Base-by-base conservation (phyloP, 495 filamentous ascomycete genomes). In the Astrothelium subdiscretum region DNA sequence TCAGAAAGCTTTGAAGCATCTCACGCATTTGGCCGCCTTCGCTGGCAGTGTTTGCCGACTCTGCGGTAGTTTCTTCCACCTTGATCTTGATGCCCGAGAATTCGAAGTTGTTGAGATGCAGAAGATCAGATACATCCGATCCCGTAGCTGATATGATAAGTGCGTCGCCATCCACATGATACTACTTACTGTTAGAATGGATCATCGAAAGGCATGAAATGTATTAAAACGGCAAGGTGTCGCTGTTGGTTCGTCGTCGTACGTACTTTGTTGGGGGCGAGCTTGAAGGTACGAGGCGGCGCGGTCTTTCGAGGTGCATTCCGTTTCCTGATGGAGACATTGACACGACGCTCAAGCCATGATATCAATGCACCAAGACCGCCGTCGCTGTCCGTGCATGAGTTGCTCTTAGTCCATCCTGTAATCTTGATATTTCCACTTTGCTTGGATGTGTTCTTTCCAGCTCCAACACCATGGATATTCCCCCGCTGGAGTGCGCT, bases 371-470 rank as follows among this genome's bases (percentile, higher is more conserved):
- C 81, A 65, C 83, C 81, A 32, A 88, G 74, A 57, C 89, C 89
- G 18, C 87, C 88, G 61, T 90, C 90, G 26, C 77, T 71, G 67
- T 89, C 87, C 22, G 71, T 74, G 5, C 83, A 79, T 2, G 84
- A 89, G 68, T 90, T 94, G 79, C 88, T 95, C 20, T 85, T 74
- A 65, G 81, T 84, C 77, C 91, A 86, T 44, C 91, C 91, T 35
- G 76, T 77, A 57, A 96, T 78, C 60, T 75, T 81, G 42, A 91
- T 73, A 62, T 32, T 65, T 63, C 40, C 65, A 58, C 60, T 52
- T 38, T 38, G 20, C 52, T 48, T 31, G 58, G 48, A 52, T 70
- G 22, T 15, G n/a, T 29, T 54, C 1, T 29, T 26, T 29, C 24
- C 48, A 29, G 48, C 24, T 54, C 48, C 24, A 3, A 8, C 22